These are phyloP conservation scores for Aspergillus luchuensis DNA, from an alignment of 2,329 filamentous ascomycete genomes.

Conservation along the genomic window DNA sequence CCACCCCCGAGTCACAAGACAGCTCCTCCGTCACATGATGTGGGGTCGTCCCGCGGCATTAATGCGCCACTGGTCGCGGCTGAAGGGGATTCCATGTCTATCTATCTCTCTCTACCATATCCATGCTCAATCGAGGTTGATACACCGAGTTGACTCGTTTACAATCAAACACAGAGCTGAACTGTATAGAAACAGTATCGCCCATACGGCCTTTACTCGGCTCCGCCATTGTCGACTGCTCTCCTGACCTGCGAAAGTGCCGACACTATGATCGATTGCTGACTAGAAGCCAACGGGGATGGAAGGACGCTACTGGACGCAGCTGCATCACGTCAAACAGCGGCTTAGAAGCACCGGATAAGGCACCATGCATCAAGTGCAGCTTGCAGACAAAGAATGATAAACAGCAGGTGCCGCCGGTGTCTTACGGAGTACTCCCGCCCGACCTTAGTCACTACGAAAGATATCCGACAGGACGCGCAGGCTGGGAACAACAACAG, in stretches of 20 bases:
- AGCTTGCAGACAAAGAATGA: constrained; percentile 1
- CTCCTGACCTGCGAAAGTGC: background rate
- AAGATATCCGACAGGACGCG: background rate
- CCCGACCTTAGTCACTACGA: background rate
- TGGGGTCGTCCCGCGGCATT: constrained; percentile 20
- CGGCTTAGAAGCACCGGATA: constrained; percentile 3
- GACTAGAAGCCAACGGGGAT: background rate
- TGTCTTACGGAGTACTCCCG: constrained; percentile 14
- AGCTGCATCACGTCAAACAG: constrained; percentile 7
- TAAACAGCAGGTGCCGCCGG: background rate
- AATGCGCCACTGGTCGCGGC: background rate
- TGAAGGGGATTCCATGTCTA: background rate
- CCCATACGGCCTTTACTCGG: background rate
- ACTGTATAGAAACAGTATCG: background rate
- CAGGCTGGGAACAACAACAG: constrained; percentile 3
- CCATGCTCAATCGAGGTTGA: too few relatives aligned
- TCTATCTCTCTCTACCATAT: background rate
- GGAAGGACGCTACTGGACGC: background rate
- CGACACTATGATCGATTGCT: background rate
- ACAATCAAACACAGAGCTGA: background rate
- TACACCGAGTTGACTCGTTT: background rate
- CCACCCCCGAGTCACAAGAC: constrained; percentile 25
- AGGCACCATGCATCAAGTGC: constrained; percentile 10
- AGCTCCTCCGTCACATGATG: constrained; percentile 26
- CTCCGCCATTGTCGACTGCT: background rate